Conservation (phyloP, 75 land plant genomes). For the Picea glauca region DNA sequence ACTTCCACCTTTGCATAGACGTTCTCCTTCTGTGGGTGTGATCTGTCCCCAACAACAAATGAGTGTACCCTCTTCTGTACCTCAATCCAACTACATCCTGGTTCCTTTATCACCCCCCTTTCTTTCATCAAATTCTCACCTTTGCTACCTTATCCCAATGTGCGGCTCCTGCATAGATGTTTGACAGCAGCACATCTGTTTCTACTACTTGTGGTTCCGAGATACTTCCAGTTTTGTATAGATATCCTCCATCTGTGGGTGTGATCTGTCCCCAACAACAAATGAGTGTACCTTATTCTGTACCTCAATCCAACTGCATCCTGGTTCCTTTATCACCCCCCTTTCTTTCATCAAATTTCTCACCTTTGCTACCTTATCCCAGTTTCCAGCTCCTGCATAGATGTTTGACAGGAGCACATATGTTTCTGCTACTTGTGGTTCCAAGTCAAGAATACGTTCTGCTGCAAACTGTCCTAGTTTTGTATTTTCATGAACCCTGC, state of each 20-base stretch:
- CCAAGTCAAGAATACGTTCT: neutral
- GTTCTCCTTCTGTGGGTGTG: too few species aligned
- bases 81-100: too few species aligned
- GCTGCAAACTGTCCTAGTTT: neutral
- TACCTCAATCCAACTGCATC: neutral
- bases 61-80: too few species aligned
- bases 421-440: neutral
- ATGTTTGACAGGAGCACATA: neutral
- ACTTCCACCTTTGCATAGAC: too few species aligned
- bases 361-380: neutral
- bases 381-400: neutral
- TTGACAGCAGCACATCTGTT: neutral
- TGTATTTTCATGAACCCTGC: neutral
- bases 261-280: neutral
- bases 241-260: neutral
- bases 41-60: too few species aligned
- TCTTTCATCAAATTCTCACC: neutral
- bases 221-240: neutral
- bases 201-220: neutral
- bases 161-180: neutral
- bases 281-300: neutral
- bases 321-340: neutral
- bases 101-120: neutral
- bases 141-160: neutral
- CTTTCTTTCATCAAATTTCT: neutral